phyloP scores from a whole-genome alignment of 2,329 filamentous ascomycete genomes.

The Myriosclerotinia curreyana region DNA sequence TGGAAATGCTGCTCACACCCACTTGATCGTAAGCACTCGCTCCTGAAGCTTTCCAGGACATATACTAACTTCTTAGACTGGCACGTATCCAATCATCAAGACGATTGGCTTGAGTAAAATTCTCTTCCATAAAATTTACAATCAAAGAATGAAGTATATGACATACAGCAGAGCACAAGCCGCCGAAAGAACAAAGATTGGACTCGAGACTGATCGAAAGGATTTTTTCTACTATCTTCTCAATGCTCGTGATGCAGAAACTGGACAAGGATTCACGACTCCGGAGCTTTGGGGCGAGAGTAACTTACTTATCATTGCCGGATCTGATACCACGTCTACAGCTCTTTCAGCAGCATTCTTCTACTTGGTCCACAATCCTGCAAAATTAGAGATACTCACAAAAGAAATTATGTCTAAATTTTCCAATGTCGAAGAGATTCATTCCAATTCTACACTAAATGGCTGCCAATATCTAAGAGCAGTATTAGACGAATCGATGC shows the following conservation, averaged over 20 bases:
- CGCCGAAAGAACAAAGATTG: slow-evolving; percentile 62
- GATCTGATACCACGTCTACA: slow-evolving; percentile 44
- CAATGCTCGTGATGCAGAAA: slow-evolving; percentile 68
- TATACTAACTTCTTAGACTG: slow-evolving; percentile 39
- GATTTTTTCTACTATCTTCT: slow-evolving; percentile 77
- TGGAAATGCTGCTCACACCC: slow-evolving; percentile 63
- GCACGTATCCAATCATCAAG: slow-evolving; percentile 67
- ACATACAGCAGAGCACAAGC: slow-evolving; percentile 66
- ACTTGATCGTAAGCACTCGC: slow-evolving; percentile 54
- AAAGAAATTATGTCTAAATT: slow-evolving; percentile 33
- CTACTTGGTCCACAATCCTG: slow-evolving; percentile 42
- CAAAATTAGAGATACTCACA: slow-evolving; percentile 36
- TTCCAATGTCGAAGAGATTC: slow-evolving; percentile 40
- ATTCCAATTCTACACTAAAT: slow-evolving; percentile 34
- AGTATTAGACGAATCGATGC: slow-evolving; percentile 41
- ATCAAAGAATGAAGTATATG: slow-evolving; percentile 67
- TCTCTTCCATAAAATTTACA: slow-evolving; percentile 64
- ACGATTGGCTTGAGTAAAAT: slow-evolving; percentile 64
- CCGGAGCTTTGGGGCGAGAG: slow-evolving; percentile 38
- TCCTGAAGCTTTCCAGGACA: not conserved
- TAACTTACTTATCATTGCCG: slow-evolving; percentile 34
- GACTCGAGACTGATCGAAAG: slow-evolving; percentile 55
- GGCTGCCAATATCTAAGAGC: slow-evolving; percentile 44
- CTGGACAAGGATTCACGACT: slow-evolving; percentile 47
- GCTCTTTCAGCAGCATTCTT: slow-evolving; percentile 41